These are phyloP conservation scores for Pseudogymnoascus sp. DNA, from an alignment of 2,329 filamentous ascomycete species.

Conservation along the genomic window DNA sequence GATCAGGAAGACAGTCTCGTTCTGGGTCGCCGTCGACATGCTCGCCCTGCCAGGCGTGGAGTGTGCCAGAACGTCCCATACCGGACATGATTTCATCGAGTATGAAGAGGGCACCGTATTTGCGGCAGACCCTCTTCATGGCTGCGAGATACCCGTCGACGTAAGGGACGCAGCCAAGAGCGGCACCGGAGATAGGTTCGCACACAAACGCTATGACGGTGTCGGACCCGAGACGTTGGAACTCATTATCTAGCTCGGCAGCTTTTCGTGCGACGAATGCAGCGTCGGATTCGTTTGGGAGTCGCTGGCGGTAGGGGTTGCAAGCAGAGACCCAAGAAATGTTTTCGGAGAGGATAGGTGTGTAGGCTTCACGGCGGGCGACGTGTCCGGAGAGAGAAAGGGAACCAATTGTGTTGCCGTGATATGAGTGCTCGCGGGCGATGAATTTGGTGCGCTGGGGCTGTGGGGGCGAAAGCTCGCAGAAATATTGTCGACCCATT, in stretches of 20 bases:
- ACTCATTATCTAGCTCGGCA: conserved; percentile 53
- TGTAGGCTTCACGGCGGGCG: conserved; percentile 48
- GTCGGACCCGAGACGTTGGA: conserved; percentile 49
- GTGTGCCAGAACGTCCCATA: conserved; percentile 42
- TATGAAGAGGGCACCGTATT: conserved; percentile 65
- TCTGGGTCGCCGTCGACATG: conserved; percentile 26
- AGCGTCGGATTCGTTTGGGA: conserved; percentile 40
- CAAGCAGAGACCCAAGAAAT: conserved; percentile 53
- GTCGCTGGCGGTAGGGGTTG: conserved; percentile 51
- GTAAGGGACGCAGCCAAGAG: conserved; percentile 60
- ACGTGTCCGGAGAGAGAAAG: conserved; percentile 51
- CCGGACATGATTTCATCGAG: conserved; percentile 65
- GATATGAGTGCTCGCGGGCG: conserved; percentile 55
- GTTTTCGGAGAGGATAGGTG: conserved; percentile 45
- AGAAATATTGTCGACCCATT: conserved; percentile 56
- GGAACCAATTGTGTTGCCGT: conserved; percentile 59
- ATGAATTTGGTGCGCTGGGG: conserved; percentile 52
- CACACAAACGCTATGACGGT: conserved; percentile 58
- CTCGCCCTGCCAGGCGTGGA: conserved; percentile 49
- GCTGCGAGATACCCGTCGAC: conserved; percentile 60
- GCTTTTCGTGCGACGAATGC: conserved; percentile 50
- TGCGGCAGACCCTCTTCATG: conserved; percentile 59
- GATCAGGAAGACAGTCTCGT: conserved; percentile 41
- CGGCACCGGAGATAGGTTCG: conserved; percentile 60
- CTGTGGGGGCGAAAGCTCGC: conserved; percentile 43